phyloP scores from a whole-genome alignment of 352 stramenopile species.

The Phytophthora nicotianae region DNA sequence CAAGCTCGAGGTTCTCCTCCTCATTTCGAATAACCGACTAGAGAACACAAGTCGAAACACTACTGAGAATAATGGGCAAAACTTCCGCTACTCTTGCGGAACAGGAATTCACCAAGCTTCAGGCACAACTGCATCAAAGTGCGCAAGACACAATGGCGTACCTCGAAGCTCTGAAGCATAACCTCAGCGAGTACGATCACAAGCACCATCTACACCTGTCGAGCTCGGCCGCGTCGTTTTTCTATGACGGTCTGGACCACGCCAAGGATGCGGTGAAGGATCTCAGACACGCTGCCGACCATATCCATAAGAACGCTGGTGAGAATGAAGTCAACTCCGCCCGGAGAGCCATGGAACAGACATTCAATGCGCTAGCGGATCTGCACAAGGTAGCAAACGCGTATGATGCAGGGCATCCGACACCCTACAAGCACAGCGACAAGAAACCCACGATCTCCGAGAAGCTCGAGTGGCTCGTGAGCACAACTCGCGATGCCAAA shows the following conservation, averaged over 20 bases:
- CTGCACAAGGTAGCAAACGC: constrained; percentile 36
- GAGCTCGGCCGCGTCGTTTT: constrained; percentile 27
- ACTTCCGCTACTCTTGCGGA: constrained; percentile 12
- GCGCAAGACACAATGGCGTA: constrained; percentile 19
- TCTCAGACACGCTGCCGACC: constrained; percentile 21
- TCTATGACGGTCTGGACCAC: constrained; percentile 34
- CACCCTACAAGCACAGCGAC: constrained; percentile 17
- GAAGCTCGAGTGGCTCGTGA: constrained; percentile 37
- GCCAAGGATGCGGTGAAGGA: constrained; percentile 34
- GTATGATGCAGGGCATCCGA: constrained; percentile 26
- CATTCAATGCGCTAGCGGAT: constrained; percentile 33
- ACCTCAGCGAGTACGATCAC: constrained; percentile 29
- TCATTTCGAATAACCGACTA: constrained; percentile 18
- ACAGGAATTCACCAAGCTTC: constrained; percentile 35
- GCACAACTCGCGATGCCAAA: constrained; percentile 29
- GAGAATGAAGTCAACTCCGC: constrained; percentile 11
- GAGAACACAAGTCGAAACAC: constrained; percentile 4
- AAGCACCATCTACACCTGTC: constrained; percentile 31
- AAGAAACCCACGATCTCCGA: constrained; percentile 33
- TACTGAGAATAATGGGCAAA: constrained; percentile 26
- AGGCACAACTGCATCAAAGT: constrained; percentile 34
- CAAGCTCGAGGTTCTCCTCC: background rate
- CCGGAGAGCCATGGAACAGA: constrained; percentile 34
- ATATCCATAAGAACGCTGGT: constrained; percentile 22
- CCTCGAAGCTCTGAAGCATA: constrained; percentile 33